A percentile compares a stretch with the other conserved stretches of the same genome.
Conservation (phyloP, 371 early-diverging fungal species). For the Saksenaea oblongispora region DNA sequence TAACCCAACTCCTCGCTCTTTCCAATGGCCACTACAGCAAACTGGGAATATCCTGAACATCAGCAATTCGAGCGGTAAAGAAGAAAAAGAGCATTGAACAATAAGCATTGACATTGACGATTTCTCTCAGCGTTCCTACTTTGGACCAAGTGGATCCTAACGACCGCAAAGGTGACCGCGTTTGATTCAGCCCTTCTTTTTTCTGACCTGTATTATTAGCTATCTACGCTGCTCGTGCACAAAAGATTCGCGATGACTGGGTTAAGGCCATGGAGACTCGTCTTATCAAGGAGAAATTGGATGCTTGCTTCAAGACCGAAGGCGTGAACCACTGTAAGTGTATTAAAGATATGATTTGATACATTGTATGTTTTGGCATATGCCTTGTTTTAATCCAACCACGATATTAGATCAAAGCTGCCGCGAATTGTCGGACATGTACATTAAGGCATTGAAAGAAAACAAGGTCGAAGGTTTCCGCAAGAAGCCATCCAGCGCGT, state of each 20-base stretch:
- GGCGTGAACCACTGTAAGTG: slow-evolving; percentile 83
- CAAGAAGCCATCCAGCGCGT: slow-evolving; percentile 26
- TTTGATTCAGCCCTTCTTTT: background rate
- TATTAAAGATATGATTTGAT: background rate
- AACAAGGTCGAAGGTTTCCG: slow-evolving; percentile 55
- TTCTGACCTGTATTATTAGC: slow-evolving; percentile 42
- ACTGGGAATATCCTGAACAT: slow-evolving; percentile 55
- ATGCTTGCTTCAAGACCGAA: slow-evolving; percentile 79
- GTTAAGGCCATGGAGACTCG: slow-evolving; percentile 83
- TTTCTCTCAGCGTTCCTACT: slow-evolving; percentile 39
- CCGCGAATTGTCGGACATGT: slow-evolving; percentile 51
- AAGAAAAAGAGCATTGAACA: background rate
- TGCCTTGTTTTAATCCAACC: background rate
- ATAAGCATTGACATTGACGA: background rate
- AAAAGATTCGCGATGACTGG: slow-evolving; percentile 82
- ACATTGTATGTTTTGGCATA: background rate
- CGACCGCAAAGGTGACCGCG: slow-evolving; percentile 48
- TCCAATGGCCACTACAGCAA: slow-evolving; percentile 26
- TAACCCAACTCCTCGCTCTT: background rate
- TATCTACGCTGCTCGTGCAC: slow-evolving; percentile 72
- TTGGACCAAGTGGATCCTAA: slow-evolving; percentile 48
- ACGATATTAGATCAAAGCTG: slow-evolving; percentile 39
- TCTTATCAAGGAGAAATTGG: slow-evolving; percentile 71
- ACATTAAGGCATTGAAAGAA: slow-evolving; percentile 43
- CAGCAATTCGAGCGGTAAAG: slow-evolving; percentile 49